phyloP scores from a whole-genome alignment of 2,329 filamentous ascomycete genomes.

The Pseudogymnoascus sp. region DNA sequence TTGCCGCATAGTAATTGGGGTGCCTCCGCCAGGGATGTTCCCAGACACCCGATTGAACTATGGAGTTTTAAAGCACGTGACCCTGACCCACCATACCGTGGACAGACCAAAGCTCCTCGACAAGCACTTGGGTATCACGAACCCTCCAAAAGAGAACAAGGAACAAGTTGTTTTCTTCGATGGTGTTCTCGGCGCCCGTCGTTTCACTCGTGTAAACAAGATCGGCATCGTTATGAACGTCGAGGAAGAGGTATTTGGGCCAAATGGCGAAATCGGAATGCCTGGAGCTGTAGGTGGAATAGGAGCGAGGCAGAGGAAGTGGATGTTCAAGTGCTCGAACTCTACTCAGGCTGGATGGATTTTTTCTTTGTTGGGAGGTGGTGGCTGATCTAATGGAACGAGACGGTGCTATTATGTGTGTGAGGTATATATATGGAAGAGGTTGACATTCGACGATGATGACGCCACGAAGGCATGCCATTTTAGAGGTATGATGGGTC shows the following conservation, averaged over 20 bases:
- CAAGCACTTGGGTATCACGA: neutral
- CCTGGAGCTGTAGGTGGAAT: conserved; percentile 41
- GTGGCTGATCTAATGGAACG: neutral
- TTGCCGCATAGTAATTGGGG: conserved; percentile 74
- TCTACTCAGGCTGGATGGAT: conserved; percentile 25
- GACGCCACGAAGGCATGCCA: conserved; percentile 4
- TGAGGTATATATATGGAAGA: neutral
- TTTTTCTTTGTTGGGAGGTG: conserved; percentile 16
- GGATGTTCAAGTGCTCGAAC: conserved; percentile 64
- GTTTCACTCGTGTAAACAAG: conserved; percentile 21
- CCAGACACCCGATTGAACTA: conserved; percentile 54
- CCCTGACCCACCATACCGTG: conserved; percentile 60
- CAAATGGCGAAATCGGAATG: conserved; percentile 23
- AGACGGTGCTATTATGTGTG: neutral
- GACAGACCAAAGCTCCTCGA: conserved; percentile 37
- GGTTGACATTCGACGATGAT: neutral
- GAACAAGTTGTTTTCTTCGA: conserved; percentile 63
- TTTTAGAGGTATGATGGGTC: conserved; percentile 8
- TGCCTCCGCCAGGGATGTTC: conserved; percentile 56
- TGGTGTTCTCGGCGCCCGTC: conserved; percentile 58
- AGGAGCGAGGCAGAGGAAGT: conserved; percentile 76
- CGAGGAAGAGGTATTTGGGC: conserved; percentile 24
- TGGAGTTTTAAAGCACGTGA: conserved; percentile 74
- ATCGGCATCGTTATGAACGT: conserved; percentile 23
- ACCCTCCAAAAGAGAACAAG: neutral